Evolutionary conservation across 1,284 basidiomycete species (phyloP).

Genomic region (Volvariella surrecta): DNA sequence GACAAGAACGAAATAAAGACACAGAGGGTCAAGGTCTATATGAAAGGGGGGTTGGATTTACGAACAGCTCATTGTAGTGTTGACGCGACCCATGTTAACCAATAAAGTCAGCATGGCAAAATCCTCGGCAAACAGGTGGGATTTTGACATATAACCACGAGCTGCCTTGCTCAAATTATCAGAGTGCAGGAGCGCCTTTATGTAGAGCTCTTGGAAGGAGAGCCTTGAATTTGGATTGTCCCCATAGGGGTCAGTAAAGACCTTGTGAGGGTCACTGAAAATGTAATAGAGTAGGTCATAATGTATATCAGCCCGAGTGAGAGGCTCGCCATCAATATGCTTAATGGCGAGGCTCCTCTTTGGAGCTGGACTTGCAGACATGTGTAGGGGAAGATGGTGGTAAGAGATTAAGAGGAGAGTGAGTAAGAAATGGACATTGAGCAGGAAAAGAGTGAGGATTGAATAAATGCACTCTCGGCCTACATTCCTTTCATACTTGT

Average conservation of each 20-base stretch:
- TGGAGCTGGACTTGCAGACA: constrained; percentile 23
- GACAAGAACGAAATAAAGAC: constrained; percentile 6
- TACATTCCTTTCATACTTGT: too few species aligned
- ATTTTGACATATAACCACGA: constrained; percentile 64
- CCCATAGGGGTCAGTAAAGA: constrained; percentile 61
- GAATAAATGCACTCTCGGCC: too few species aligned
- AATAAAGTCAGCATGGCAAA: constrained; percentile 72
- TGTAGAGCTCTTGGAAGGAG: constrained; percentile 70
- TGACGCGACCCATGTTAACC: constrained; percentile 76
- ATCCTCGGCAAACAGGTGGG: constrained; percentile 59
- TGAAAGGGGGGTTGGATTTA: constrained; percentile 13
- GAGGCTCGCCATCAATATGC: constrained; percentile 50
- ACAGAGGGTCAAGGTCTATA: constrained; percentile 1
- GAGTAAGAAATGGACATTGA: too few species aligned
- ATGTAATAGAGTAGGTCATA: constrained; percentile 66
- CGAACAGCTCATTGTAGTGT: constrained; percentile 81
- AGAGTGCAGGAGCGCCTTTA: constrained; percentile 62
- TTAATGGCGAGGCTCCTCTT: constrained; percentile 36
- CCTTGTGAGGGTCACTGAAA: constrained; percentile 47
- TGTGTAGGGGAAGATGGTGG: constrained; percentile 14
- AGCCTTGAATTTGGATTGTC: constrained; percentile 31
- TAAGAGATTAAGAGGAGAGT: too few species aligned
- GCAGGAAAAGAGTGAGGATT: too few species aligned
- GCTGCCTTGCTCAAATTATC: constrained; percentile 48
- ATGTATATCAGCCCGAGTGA: constrained; percentile 63